Conservation (phyloP, 192 early-diverging fungal genomes). For the Coemansia sp. region DNA sequence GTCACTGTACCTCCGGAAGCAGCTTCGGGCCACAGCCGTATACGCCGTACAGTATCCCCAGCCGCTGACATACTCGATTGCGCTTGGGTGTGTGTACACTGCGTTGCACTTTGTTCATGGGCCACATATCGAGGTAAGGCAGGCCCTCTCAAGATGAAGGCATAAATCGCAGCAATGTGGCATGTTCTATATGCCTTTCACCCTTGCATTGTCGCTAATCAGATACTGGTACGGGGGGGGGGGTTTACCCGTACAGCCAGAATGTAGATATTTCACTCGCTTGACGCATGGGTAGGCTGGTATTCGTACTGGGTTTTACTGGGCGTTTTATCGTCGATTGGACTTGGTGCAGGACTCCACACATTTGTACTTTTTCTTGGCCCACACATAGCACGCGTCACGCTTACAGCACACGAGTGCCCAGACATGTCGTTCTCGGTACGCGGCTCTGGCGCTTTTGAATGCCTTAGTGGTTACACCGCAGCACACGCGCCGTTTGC, state of each 20-base stretch:
- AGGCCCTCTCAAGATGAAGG: not conserved
- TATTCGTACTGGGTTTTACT: slow-evolving; percentile 86
- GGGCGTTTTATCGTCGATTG: slow-evolving; percentile 87
- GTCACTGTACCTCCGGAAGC: slow-evolving; percentile 31
- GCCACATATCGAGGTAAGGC: slow-evolving; percentile 29
- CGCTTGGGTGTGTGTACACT: slow-evolving; percentile 31
- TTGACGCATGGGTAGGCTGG: slow-evolving; percentile 72
- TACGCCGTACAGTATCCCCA: slow-evolving; percentile 41
- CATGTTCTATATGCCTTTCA: no score
- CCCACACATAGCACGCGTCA: slow-evolving; percentile 89
- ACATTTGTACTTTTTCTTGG: slow-evolving; percentile 94
- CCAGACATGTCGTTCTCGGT: slow-evolving; percentile 70
- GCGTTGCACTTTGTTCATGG: slow-evolving; percentile 42
- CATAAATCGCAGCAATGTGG: no score
- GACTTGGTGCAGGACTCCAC: slow-evolving; percentile 90
- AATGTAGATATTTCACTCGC: slow-evolving; percentile 16
- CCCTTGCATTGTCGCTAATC: no score
- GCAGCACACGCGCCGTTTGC: slow-evolving; percentile 57
- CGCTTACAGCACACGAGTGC: slow-evolving; percentile 82
- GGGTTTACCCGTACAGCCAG: not conserved
- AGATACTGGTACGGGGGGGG: no score
- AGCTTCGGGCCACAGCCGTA: slow-evolving; percentile 14
- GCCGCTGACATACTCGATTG: slow-evolving; percentile 37
- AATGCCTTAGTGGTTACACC: slow-evolving; percentile 18
- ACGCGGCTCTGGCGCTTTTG: slow-evolving; percentile 62